Conservation (phyloP, 1,284 basidiomycete genomes). For the Ganoderma meredithae region DNA sequence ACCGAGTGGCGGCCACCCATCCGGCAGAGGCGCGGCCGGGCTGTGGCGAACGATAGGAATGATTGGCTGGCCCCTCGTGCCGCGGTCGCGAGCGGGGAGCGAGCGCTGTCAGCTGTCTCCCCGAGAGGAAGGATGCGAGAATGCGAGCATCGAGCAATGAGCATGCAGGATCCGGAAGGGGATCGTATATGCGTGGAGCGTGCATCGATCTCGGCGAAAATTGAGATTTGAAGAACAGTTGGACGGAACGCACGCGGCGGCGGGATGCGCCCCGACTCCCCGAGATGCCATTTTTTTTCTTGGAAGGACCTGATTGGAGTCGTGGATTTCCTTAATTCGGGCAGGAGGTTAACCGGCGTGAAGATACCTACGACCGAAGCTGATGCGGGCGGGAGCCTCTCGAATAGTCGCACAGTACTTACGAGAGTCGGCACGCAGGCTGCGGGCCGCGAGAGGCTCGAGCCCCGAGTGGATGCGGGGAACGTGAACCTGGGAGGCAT, state of each 20-base stretch:
- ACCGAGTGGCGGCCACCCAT: neutral
- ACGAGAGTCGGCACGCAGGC: neutral
- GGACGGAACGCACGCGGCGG: neutral
- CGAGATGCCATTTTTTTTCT: neutral
- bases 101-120: neutral
- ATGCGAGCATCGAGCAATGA: neutral
- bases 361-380: neutral
- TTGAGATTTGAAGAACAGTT: neutral
- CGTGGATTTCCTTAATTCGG: neutral
- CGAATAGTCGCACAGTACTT: neutral
- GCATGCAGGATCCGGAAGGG: neutral
- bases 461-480: neutral
- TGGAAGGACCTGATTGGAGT: neutral
- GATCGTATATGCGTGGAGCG: neutral
- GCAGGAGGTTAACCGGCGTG: neutral
- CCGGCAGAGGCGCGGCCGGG: neutral
- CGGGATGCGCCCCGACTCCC: neutral
- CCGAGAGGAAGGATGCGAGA: neutral
- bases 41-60: neutral
- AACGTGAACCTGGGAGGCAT: neutral
- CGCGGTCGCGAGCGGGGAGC: conserved; percentile 8
- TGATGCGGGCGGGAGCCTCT: neutral
- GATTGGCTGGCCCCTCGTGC: neutral
- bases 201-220: neutral
- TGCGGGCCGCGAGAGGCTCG: neutral